phyloP scores from a whole-genome alignment of 2,329 filamentous ascomycete species.

The Bipolaris zeicola region DNA sequence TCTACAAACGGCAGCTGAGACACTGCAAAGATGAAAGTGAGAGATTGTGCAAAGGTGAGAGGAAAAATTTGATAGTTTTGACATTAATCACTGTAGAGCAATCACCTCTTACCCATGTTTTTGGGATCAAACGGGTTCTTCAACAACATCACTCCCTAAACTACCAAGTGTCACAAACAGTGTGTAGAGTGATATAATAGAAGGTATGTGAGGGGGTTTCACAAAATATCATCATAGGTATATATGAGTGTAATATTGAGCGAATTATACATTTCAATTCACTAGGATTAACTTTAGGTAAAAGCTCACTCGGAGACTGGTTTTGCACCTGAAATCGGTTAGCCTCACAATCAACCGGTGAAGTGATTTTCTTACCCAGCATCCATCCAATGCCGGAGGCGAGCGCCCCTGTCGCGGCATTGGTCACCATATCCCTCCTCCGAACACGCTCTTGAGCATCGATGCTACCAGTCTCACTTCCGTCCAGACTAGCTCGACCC shows the following conservation, averaged over 20 bases:
- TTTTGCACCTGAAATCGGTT: conserved; percentile 32
- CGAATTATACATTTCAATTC: background rate
- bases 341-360: background rate
- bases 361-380: conserved; percentile 52
- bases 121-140: too few species aligned
- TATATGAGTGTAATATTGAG: too few species aligned
- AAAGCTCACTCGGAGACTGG: conserved; percentile 28
- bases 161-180: too few species aligned
- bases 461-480: conserved; percentile 48
- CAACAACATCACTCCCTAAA: too few species aligned
- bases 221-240: too few species aligned
- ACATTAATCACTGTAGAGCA: too few species aligned
- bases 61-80: too few species aligned
- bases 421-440: conserved; percentile 74
- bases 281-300: background rate
- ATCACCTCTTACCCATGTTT: too few species aligned
- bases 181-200: too few species aligned
- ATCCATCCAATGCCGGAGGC: conserved; percentile 70
- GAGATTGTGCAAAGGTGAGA: background rate
- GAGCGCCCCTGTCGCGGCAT: conserved; percentile 66
- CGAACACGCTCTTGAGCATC: conserved; percentile 55
- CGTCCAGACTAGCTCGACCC: conserved; percentile 35
- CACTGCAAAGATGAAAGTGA: background rate
- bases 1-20: background rate
- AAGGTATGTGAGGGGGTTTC: too few species aligned